Percentiles rank a stretch among this genome's conserved stretches.
Evolutionary conservation across 2,329 filamentous ascomycete species (phyloP).

Genomic region (Coleophoma cylindrospora): DNA sequence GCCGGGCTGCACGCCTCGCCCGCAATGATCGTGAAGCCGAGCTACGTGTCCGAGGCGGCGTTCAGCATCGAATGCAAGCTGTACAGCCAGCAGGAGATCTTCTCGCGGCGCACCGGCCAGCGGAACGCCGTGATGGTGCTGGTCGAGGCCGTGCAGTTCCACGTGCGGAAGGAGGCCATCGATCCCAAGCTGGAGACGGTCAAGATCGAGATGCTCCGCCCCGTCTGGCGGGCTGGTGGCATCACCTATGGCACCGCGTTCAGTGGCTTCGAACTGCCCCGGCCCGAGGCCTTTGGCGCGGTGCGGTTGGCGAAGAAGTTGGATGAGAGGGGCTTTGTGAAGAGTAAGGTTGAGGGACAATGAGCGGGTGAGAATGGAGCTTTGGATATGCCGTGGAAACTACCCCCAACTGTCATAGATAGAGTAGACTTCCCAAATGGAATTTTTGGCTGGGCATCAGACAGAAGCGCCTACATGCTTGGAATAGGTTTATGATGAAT

Average conservation of each 20-base stretch:
- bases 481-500: too few species aligned
- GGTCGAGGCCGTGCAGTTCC: conserved; percentile 78
- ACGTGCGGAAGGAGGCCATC: conserved; percentile 79
- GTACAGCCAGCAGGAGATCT: not conserved
- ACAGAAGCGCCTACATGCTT: too few species aligned
- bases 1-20: conserved; percentile 65
- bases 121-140: conserved; percentile 68
- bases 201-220: conserved; percentile 65
- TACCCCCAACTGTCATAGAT: too few species aligned
- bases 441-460: too few species aligned
- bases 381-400: too few species aligned
- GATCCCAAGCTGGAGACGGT: conserved; percentile 68
- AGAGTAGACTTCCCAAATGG: too few species aligned
- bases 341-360: not conserved
- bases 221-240: conserved; percentile 72
- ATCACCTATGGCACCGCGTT: conserved; percentile 71
- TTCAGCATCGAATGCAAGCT: conserved; percentile 76
- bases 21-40: conserved; percentile 55
- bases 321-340: not conserved
- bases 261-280: conserved; percentile 64
- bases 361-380: not conserved
- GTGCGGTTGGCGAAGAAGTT: not conserved
- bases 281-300: conserved; percentile 35
- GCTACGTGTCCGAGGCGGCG: conserved; percentile 77
- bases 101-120: conserved; percentile 43